Base-by-base conservation (phyloP, 2,329 filamentous ascomycete species). In the Diaporthe longicolla region DNA sequence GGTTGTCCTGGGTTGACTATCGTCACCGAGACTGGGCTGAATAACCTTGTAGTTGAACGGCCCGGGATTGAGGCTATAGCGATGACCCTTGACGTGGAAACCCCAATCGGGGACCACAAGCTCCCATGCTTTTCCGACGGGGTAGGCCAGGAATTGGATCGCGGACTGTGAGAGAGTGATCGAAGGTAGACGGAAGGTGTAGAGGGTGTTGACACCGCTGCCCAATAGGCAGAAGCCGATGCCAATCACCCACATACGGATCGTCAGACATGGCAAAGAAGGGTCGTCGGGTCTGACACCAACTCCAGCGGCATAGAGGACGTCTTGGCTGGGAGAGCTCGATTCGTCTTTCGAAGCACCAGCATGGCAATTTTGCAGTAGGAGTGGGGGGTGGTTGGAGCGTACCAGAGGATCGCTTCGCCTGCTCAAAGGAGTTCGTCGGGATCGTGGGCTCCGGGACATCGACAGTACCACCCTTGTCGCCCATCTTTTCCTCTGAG, bases 191-290 rank as follows among this genome's bases (percentile, higher is more conserved):
- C 48, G 48, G n/a, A 52, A 52, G 48, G 48, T 52, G 48, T 52
- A 26, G 48, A 52, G 48, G n/a, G 48, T 52, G 48, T 52, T 52
- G 48, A 52, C 48, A 24, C 48, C 48, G n/a, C 48, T 52, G 48
- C 48, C 48, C 48, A 52, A 13, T n/a, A 52, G n/a, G 11, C 48
- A 52, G 48, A 52, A 52, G n/a, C 48, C 48, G 48, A 52, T 26
- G 21, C 48, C 48, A 26, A 52, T n/a, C 48, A 52, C 48, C 48
- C 48, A 52, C 48, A 52, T 52, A 13, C 48, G 48, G 48, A 52
- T 13, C n/a, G 48, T 52, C n/a, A 52, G 48, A 24, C 48, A 26
- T 52, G 48, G 48, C 48, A 52, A 24, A 24, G 48, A 24, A 52
- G 48, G 48, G 0, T 52, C 48, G n/a, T 52, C 48, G 2, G 48